phyloP scores from a whole-genome alignment of 176 grass and related monocot species.

The Pontederia paniculata region DNA sequence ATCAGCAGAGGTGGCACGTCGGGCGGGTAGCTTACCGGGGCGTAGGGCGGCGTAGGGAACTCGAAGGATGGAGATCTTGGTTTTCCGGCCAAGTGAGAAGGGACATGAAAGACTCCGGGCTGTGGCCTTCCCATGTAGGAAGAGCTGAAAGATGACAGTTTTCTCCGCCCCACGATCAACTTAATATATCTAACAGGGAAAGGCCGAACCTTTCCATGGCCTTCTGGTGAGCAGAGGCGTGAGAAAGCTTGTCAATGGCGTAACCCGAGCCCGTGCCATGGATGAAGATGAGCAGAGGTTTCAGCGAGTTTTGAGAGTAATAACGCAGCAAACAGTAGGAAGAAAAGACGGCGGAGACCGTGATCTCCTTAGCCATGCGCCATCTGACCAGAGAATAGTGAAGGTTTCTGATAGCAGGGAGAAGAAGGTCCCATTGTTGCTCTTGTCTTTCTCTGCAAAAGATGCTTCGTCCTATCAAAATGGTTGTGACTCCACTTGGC shows the following conservation, averaged over 20 bases:
- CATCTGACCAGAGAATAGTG: conserved; percentile 31
- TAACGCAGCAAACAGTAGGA: conserved; percentile 3
- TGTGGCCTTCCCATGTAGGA: background rate
- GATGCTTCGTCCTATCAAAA: conserved; percentile 18
- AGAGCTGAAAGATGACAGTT: conserved; percentile 3
- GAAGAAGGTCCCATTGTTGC: background rate
- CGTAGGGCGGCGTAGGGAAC: conserved; percentile 17
- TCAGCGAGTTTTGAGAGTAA: background rate
- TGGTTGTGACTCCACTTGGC: conserved; percentile 23
- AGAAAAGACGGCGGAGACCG: conserved; percentile 10
- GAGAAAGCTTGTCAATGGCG: background rate
- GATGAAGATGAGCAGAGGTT: conserved; percentile 1
- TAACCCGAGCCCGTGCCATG: background rate
- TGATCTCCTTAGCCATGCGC: conserved; percentile 26
- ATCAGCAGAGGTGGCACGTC: conserved; percentile 13
- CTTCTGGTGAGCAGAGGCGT: background rate
- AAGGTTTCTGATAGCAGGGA: conserved; percentile 23
- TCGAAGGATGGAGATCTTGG: conserved; percentile 10
- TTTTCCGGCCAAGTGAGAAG: conserved; percentile 5
- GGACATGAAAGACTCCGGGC: background rate
- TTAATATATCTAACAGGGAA: background rate
- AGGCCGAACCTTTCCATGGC: conserved; percentile 10
- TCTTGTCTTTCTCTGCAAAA: conserved; percentile 18
- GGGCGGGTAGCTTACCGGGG: conserved; percentile 19
- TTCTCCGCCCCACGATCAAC: conserved; percentile 3